Evolutionary conservation across 2,329 filamentous ascomycete species (phyloP).

Genomic region (Claviceps monticola): DNA sequence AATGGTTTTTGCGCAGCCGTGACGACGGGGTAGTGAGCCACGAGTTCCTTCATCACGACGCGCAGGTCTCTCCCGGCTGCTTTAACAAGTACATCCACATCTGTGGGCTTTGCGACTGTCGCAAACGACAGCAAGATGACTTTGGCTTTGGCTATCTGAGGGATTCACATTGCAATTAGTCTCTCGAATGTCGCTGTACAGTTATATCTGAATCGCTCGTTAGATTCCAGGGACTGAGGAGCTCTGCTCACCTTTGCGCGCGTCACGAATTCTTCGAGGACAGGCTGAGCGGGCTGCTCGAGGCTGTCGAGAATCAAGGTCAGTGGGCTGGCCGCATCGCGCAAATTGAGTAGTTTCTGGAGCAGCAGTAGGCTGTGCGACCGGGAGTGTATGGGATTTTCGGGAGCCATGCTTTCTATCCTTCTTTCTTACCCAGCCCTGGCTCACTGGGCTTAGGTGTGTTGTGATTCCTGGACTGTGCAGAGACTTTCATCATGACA

Average conservation of each 20-base stretch:
- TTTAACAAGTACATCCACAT: conserved; percentile 54
- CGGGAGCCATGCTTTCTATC: conserved; percentile 35
- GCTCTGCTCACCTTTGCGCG: conserved; percentile 49
- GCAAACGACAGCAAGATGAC: conserved; percentile 68
- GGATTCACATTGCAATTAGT: not conserved
- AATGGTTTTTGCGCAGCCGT: conserved; percentile 24
- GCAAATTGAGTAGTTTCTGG: conserved; percentile 64
- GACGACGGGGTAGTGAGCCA: conserved; percentile 30
- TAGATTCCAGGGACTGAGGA: not conserved
- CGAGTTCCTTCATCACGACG: conserved; percentile 45
- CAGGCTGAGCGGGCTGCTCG: conserved; percentile 60
- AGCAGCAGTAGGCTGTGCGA: conserved; percentile 77
- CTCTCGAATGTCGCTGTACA: no score
- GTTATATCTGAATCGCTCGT: no score
- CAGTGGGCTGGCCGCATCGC: conserved; percentile 71
- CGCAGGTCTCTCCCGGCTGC: conserved; percentile 45
- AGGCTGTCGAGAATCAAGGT: conserved; percentile 75
- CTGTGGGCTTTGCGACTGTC: conserved; percentile 49
- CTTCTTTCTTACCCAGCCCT: not conserved
- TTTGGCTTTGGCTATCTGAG: conserved; percentile 47
- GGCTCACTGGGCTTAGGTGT: not conserved
- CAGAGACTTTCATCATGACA: not conserved
- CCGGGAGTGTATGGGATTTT: conserved; percentile 51
- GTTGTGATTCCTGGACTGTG: not conserved
- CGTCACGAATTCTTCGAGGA: conserved; percentile 59